Evolutionary conservation across 2,329 filamentous ascomycete genomes (phyloP).

Genomic region (Ophiocordyceps sinensis): DNA sequence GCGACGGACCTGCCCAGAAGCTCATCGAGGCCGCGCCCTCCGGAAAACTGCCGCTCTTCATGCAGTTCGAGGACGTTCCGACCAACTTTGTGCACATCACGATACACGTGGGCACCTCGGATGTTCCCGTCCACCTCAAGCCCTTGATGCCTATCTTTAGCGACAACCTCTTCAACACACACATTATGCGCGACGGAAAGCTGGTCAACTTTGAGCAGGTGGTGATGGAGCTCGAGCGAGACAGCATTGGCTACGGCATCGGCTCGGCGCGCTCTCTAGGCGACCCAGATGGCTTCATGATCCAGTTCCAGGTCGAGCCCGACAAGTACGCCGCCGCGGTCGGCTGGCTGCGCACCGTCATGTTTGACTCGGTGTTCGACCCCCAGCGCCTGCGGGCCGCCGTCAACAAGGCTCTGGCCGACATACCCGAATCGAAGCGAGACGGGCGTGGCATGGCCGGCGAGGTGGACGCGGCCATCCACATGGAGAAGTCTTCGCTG

Average conservation of each 20-base stretch:
- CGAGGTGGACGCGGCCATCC: slow-evolving; percentile 61
- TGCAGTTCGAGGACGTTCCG: slow-evolving; percentile 93
- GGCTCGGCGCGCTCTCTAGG: slow-evolving; percentile 53
- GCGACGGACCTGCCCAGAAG: slow-evolving; percentile 57
- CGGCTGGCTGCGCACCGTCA: slow-evolving; percentile 70
- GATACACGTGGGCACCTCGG: slow-evolving; percentile 64
- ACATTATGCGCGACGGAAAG: slow-evolving; percentile 62
- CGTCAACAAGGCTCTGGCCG: slow-evolving; percentile 71
- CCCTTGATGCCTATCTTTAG: slow-evolving; percentile 74
- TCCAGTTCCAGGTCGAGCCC: slow-evolving; percentile 75
- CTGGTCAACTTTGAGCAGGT: slow-evolving; percentile 81
- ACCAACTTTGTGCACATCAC: slow-evolving; percentile 85
- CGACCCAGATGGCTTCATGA: slow-evolving; percentile 67
- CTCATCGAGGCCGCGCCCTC: slow-evolving; percentile 55
- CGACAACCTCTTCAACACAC: slow-evolving; percentile 90
- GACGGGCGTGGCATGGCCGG: slow-evolving; percentile 57
- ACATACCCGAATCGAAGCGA: slow-evolving; percentile 84
- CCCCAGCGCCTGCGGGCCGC: slow-evolving; percentile 46
- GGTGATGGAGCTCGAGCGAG: slow-evolving; percentile 77
- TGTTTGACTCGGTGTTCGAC: slow-evolving; percentile 84
- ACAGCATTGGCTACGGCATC: slow-evolving; percentile 75
- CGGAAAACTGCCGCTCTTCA: slow-evolving; percentile 59
- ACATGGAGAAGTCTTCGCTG: slow-evolving; percentile 63
- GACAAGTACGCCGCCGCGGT: slow-evolving; percentile 77
- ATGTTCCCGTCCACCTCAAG: slow-evolving; percentile 67